Evolutionary conservation across 257 asterid species (phyloP).

Genomic region (Solanum dulcamara): DNA sequence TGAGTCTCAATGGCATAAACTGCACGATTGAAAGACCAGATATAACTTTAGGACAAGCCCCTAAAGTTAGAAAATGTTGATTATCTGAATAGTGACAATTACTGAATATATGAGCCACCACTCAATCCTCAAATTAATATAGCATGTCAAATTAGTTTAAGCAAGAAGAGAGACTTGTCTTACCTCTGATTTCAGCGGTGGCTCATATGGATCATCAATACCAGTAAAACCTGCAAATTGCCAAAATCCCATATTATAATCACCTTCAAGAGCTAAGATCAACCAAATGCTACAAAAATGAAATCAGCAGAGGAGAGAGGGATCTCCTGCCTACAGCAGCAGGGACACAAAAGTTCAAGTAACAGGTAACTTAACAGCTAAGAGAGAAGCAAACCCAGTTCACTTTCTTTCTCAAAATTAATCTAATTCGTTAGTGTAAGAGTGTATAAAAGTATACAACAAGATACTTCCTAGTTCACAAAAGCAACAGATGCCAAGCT

Average conservation of each 20-base stretch:
- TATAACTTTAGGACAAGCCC: too few relatives aligned
- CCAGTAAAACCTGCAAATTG: conserved; percentile 80
- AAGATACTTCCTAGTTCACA: background rate
- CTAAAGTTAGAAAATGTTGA: background rate
- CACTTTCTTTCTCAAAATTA: background rate
- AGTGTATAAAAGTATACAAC: background rate
- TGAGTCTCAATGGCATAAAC: background rate
- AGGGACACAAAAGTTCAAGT: background rate
- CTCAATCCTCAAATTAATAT: background rate
- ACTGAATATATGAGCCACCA: background rate
- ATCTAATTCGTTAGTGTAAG: background rate
- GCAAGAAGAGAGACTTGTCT: background rate
- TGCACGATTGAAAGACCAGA: background rate
- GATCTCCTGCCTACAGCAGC: background rate
- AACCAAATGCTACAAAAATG: background rate
- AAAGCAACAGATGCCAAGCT: background rate
- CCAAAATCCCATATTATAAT: background rate
- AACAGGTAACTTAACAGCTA: background rate
- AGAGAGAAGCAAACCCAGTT: background rate
- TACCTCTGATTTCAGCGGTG: conserved; percentile 86
- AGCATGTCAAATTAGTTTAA: background rate
- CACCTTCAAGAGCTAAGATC: background rate
- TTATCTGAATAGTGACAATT: background rate
- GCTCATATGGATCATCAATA: conserved; percentile 92
- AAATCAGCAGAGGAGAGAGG: background rate